These are phyloP conservation scores for Collybiopsis confluens DNA, from an alignment of 768 basidiomycete species.

Conservation along the genomic window DNA sequence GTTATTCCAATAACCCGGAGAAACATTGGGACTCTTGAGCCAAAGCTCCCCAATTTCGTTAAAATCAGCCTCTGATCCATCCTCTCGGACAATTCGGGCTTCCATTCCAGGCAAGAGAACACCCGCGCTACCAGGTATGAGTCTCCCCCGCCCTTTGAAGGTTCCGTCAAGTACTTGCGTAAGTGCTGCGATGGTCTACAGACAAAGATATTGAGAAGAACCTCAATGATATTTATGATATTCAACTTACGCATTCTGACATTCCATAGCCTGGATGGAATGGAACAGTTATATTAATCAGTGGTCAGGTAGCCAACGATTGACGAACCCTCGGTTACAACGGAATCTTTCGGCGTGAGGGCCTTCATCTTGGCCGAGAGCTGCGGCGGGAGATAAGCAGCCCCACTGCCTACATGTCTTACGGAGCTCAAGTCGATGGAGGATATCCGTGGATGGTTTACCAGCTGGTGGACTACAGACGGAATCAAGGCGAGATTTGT, in stretches of 20 bases:
- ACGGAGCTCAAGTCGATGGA: conserved; percentile 54
- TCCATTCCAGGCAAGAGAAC: conserved; percentile 62
- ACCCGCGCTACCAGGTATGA: conserved; percentile 44
- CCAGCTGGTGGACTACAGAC: conserved; percentile 60
- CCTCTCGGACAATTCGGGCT: conserved; percentile 55
- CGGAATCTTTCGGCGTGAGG: conserved; percentile 29
- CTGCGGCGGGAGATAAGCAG: conserved; percentile 62
- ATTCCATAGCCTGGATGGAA: conserved; percentile 57
- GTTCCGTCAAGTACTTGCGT: conserved; percentile 39
- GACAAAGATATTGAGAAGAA: not conserved
- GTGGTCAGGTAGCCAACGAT: not conserved
- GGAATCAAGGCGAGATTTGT: conserved; percentile 52
- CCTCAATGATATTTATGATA: not conserved
- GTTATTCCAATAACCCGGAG: conserved; percentile 72
- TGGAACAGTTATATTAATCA: not conserved
- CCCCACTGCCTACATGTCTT: conserved; percentile 43
- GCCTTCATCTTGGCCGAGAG: conserved; percentile 38
- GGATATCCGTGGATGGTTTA: conserved; percentile 47
- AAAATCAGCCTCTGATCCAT: conserved; percentile 47
- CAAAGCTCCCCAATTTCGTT: conserved; percentile 68
- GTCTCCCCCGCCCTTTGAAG: conserved; percentile 38
- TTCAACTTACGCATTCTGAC: conserved; percentile 54
- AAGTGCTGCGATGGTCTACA: conserved; percentile 53
- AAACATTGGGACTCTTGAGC: conserved; percentile 50
- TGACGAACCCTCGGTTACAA: conserved; percentile 43